These are phyloP conservation scores for Escallonia rubra DNA, from an alignment of 129 eudicot species.

Conservation along the genomic window DNA sequence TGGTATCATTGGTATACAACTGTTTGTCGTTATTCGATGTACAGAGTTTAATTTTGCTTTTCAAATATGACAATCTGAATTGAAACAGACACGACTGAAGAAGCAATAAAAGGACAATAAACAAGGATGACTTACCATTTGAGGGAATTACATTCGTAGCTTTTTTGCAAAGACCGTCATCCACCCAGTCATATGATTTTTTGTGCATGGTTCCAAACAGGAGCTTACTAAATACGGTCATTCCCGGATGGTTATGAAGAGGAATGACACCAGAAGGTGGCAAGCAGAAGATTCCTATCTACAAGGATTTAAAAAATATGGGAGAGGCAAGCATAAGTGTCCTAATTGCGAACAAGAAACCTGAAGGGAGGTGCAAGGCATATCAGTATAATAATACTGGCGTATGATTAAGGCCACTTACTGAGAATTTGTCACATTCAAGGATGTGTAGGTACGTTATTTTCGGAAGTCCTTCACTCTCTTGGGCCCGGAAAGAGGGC, in stretches of 20 bases:
- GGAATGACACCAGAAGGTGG: constrained; percentile 84
- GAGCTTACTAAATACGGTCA: constrained; percentile 90
- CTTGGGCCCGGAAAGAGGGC: constrained; percentile 55
- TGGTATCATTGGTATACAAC: too few relatives aligned
- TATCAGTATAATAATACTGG: too few relatives aligned
- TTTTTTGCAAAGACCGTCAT: constrained; percentile 16
- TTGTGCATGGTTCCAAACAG: constrained; percentile 87
- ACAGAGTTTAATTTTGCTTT: too few relatives aligned
- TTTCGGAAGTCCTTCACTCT: constrained; percentile 36
- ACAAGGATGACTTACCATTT: constrained; percentile 27
- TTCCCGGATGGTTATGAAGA: constrained; percentile 87
- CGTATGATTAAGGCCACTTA: constrained; percentile 15
- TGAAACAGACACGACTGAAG: neutral
- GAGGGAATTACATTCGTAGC: constrained; percentile 19
- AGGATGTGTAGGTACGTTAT: constrained; percentile 73
- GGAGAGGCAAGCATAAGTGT: too few relatives aligned
- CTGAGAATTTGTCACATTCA: constrained; percentile 87
- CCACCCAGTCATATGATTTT: constrained; percentile 79
- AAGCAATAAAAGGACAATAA: neutral
- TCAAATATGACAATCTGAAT: too few relatives aligned
- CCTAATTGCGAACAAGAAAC: too few relatives aligned
- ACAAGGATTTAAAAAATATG: constrained; percentile 2
- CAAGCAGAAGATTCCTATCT: constrained; percentile 91
- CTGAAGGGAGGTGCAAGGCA: too few relatives aligned
- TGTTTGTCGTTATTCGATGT: too few relatives aligned